Evolutionary conservation across 2,329 filamentous ascomycete genomes (phyloP), one percentile per base, ranked within the genome.

Genomic region (Beauveria rudraprayagi): DNA sequence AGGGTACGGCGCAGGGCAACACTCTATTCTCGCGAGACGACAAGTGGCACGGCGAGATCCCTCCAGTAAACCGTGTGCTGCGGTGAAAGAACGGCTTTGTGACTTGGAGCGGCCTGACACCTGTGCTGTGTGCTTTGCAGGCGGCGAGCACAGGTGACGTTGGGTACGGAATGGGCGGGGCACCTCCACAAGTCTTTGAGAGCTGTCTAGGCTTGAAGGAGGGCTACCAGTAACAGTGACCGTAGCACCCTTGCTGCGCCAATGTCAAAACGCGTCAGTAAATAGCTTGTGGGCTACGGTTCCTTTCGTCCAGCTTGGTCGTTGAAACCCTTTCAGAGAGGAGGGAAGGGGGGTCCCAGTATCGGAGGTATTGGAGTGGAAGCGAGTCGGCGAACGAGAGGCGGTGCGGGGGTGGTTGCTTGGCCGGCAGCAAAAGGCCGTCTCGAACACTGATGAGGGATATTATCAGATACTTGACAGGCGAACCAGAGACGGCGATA

Each of bases 1-100:
- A 58, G 26, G 48, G 44, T 24, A 43, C 16, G 19, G 28, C 16
- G n/a, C 24, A 37, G 34, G 28, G 34, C 22, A 44, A 44, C 16
- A 56, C 24, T 37, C 22, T 57, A 16, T 8, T n/a, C 44, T 57
- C 43, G 54, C 30, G 54, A 57, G 54, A 48, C 40, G 54, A 59
- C 46, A 59, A 44, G 46, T 51, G 56, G 56, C 28, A 26, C 22
- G 14, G 44, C 34, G 10, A 51, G 56, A 43, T 58, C 9, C 28
- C 46, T 50, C 47, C 51, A 37, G 22, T 34, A 37, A 7, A 22
- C 44, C 16, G 19, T 24, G 19, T 59, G 40, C 47, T 17, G 37
- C 17, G 6, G 56, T 24, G 37, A 28, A 19, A 26, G 5, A 11
- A 8, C 17, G 24, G 41, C 24, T 37, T 19, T 47, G 46, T 52